phyloP scores from a whole-genome alignment of 805 yeast species.

The Metschnikowia amazonensis region DNA sequence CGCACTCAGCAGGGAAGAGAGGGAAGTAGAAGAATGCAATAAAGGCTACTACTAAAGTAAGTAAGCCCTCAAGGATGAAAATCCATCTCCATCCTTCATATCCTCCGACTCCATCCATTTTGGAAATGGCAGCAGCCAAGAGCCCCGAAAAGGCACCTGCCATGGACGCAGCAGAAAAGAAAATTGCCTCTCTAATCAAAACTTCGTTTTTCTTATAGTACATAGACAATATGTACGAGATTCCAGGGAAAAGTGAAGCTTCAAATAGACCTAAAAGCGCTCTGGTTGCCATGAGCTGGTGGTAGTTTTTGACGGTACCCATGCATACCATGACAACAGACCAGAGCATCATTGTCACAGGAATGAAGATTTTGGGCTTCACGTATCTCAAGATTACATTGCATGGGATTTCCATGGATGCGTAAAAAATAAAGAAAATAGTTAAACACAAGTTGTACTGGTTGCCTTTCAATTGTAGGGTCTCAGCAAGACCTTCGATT shows the following conservation, averaged over 20 bases:
- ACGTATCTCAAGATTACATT: constrained; percentile 57
- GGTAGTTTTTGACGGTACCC: constrained; percentile 59
- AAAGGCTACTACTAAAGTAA: constrained; percentile 10
- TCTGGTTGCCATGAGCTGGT: constrained; percentile 58
- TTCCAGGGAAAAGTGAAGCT: constrained; percentile 71
- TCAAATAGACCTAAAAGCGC: constrained; percentile 66
- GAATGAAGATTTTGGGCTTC: constrained; percentile 63
- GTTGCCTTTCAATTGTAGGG: constrained; percentile 50
- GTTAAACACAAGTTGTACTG: constrained; percentile 65
- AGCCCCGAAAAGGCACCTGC: constrained; percentile 82
- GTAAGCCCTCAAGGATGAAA: constrained; percentile 17
- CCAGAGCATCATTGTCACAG: constrained; percentile 55
- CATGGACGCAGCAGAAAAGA: constrained; percentile 66
- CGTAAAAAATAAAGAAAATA: constrained; percentile 68
- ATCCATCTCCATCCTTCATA: constrained; percentile 20
- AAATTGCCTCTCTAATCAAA: constrained; percentile 64
- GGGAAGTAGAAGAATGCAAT: constrained; percentile 12
- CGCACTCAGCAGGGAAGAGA: constrained; percentile 9
- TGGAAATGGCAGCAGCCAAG: constrained; percentile 60
- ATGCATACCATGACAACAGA: constrained; percentile 62
- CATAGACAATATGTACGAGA: constrained; percentile 64
- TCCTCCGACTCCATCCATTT: constrained; percentile 40
- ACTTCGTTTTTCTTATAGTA: constrained; percentile 64
- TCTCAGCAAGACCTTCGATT: constrained; percentile 60
- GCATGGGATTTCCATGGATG: constrained; percentile 60